Percentiles rank a stretch among this genome's conserved stretches.
Conservation (phyloP, 2,329 filamentous ascomycete genomes). For the Parastagonospora avenae region DNA sequence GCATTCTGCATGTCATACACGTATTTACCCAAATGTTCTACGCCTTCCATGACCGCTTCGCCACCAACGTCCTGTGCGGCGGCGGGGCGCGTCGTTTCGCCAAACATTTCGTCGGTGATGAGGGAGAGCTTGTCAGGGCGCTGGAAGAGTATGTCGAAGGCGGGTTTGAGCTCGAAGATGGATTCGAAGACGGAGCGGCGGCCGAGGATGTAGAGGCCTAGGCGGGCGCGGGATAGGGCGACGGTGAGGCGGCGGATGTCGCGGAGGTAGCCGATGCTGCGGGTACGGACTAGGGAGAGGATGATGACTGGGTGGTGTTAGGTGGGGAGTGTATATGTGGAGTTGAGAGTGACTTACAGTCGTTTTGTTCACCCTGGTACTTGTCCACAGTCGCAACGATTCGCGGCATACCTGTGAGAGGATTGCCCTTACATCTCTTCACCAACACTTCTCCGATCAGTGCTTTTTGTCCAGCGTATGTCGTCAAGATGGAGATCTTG, state of each 20-base stretch:
- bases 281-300: constrained; percentile 87
- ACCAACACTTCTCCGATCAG: constrained; percentile 84
- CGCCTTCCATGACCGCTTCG: constrained; percentile 77
- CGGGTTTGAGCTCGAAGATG: constrained; percentile 84
- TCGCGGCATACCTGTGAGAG: constrained; percentile 86
- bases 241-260: constrained; percentile 94
- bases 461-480: constrained; percentile 90
- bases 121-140: constrained; percentile 82
- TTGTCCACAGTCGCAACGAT: constrained; percentile 96
- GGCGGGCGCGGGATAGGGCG: constrained; percentile 85
- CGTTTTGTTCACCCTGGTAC: constrained; percentile 99
- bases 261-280: constrained; percentile 86
- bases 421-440: constrained; percentile 81
- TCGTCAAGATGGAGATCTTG: constrained; percentile 86
- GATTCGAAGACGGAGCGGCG: constrained; percentile 86
- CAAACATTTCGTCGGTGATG: constrained; percentile 83
- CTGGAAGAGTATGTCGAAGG: constrained; percentile 77
- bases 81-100: constrained; percentile 61
- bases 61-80: constrained; percentile 52
- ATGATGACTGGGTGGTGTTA: constrained; percentile 72
- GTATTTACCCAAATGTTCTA: constrained; percentile 95
- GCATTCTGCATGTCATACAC: constrained; percentile 93
- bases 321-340: background rate
- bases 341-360: constrained; percentile 72
- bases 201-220: constrained; percentile 91